Base-by-base conservation (phyloP, 2,329 filamentous ascomycete genomes). In the Colletotrichum sp. region DNA sequence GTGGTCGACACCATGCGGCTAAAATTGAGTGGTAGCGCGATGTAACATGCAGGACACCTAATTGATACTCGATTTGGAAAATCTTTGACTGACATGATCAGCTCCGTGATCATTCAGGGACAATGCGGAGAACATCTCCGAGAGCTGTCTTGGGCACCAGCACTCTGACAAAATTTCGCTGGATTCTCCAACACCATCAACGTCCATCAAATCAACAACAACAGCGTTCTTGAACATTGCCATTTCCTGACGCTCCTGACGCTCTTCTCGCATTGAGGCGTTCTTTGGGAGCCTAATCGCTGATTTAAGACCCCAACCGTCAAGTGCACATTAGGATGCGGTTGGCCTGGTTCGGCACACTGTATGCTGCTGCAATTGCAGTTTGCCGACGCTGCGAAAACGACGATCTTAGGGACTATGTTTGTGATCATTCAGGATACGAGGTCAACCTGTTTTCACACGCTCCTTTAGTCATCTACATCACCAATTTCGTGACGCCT, bases 381-480 rank as follows among this genome's bases (percentile, higher is more conserved):
- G 30, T 32, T n/a, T 69, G 38, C 15, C 38, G 64, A 18, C 26
- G 18, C 28, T 26, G 18, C 18, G 18, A 61, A 18, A 38, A 36
- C 9, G 30, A 64, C 15, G 52, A 56, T n/a, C 67, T 66, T 21
- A 73, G 78, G 21, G 77, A 77, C n/a, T 77, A 69, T 36, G 26
- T 26, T 7, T 84, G 83, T 72, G 76, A 79, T 60, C 82, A 84
- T 69, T 82, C 83, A 16, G 77, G 79, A 36, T 84, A 84, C 60
- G 78, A 81, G 58, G 80, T 80, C 16, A 79, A 82, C 34, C 78
- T 84, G n/a, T 77, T 83, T 58, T 85, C 83, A 15, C 80, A 80
- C 64, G 84, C 83, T 21, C 85, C 85, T 2, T 73, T 86, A 8
- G 83, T 87, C 15, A 82, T 86, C 36, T 87, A 87, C 62, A 80